Evolutionary conservation across 129 eudicot genomes (phyloP).

Genomic region (Logfia minima): DNA sequence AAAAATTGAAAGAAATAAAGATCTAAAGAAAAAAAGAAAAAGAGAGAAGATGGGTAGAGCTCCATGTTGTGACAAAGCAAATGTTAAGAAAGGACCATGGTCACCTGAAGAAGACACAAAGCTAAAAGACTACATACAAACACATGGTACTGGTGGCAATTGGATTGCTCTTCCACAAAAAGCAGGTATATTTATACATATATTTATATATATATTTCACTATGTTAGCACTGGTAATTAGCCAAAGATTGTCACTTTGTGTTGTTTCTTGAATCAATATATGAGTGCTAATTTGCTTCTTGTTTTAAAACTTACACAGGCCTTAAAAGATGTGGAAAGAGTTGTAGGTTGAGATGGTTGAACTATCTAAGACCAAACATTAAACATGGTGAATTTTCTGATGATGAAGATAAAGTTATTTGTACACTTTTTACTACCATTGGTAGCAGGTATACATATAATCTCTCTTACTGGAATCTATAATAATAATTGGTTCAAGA

Average conservation of each 20-base stretch:
- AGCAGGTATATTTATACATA: slow-evolving; percentile 44
- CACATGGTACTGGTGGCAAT: slow-evolving; percentile 70
- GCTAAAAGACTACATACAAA: slow-evolving; percentile 57
- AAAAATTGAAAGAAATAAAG: neutral
- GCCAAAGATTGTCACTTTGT: neutral
- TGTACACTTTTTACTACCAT: slow-evolving; percentile 79
- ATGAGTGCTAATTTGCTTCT: slow-evolving; percentile 12
- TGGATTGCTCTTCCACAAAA: slow-evolving; percentile 80
- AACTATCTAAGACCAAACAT: slow-evolving; percentile 91
- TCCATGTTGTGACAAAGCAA: slow-evolving; percentile 80
- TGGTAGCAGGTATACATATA: slow-evolving; percentile 81
- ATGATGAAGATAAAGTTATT: slow-evolving; percentile 83
- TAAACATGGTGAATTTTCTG: slow-evolving; percentile 92
- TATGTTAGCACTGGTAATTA: neutral
- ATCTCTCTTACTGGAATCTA: neutral
- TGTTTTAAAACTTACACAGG: slow-evolving; percentile 30
- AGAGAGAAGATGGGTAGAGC: slow-evolving; percentile 80
- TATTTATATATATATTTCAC: too few relatives aligned
- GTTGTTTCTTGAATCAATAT: neutral
- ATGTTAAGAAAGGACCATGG: slow-evolving; percentile 83
- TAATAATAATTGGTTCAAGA: neutral
- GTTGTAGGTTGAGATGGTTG: slow-evolving; percentile 87
- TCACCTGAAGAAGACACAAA: slow-evolving; percentile 77
- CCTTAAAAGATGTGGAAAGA: slow-evolving; percentile 70
- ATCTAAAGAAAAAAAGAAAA: neutral